A percentile compares a stretch with the other conserved stretches of the same genome.
Conservation (phyloP, 2,329 filamentous ascomycete species). For the Aotearoamyces nothofagi region DNA sequence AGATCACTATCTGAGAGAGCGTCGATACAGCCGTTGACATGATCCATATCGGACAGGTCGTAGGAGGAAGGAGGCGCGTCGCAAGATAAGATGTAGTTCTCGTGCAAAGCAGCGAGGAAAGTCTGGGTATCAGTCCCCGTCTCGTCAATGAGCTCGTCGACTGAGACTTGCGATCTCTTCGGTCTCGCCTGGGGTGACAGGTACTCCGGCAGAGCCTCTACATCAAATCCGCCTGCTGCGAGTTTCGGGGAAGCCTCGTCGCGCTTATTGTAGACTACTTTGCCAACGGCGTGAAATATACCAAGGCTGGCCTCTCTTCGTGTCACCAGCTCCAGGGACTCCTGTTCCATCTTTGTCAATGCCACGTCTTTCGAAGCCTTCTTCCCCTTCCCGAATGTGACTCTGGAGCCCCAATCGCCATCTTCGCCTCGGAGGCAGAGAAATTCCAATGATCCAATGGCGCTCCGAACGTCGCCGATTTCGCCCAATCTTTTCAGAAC, state of each 20-base stretch:
- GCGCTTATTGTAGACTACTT: constrained; percentile 92
- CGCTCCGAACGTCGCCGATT: constrained; percentile 82
- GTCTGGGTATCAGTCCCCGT: constrained; percentile 85
- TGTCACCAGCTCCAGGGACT: constrained; percentile 67
- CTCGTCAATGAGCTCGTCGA: constrained; percentile 77
- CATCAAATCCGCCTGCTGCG: constrained; percentile 22
- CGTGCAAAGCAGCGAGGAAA: constrained; percentile 79
- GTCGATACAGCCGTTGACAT: constrained; percentile 73
- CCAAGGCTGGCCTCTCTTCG: constrained; percentile 82
- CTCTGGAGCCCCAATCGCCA: constrained; percentile 59
- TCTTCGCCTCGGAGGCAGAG: constrained; percentile 67
- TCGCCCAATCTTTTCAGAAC: constrained; percentile 71
- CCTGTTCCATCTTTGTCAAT: constrained; percentile 63
- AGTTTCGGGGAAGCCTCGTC: constrained; percentile 42
- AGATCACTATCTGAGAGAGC: constrained; percentile 79
- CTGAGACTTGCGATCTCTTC: constrained; percentile 47
- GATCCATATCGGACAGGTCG: constrained; percentile 52
- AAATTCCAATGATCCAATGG: constrained; percentile 85
- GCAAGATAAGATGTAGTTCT: constrained; percentile 86
- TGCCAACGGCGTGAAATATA: constrained; percentile 92
- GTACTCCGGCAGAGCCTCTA: constrained; percentile 43
- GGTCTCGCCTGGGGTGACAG: constrained; percentile 41
- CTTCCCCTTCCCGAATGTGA: constrained; percentile 52
- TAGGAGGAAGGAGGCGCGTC: constrained; percentile 34
- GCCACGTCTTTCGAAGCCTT: constrained; percentile 40